phyloP scores from a whole-genome alignment of 768 basidiomycete species.

The Leccinum olivaceopallidum region DNA sequence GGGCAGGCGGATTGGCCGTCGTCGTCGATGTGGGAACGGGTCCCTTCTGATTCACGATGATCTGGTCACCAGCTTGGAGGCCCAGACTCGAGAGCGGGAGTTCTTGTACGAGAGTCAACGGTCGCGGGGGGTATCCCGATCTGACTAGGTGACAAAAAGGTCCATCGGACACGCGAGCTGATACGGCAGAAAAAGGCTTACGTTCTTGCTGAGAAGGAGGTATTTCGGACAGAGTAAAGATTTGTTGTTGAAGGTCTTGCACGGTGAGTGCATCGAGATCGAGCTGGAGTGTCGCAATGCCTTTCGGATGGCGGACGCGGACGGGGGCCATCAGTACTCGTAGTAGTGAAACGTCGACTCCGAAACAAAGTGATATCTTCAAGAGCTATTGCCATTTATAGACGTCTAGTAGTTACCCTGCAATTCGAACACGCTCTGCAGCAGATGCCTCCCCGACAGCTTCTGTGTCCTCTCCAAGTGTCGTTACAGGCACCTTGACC shows the following conservation, averaged over 20 bases:
- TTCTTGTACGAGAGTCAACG: constrained; percentile 70
- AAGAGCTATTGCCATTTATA: constrained; percentile 9
- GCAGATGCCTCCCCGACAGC: neutral
- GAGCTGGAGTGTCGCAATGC: constrained; percentile 75
- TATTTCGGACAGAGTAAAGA: constrained; percentile 68
- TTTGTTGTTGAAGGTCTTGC: constrained; percentile 71
- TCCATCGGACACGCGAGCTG: neutral
- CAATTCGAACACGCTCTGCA: neutral
- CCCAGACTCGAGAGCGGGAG: constrained; percentile 77
- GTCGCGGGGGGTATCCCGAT: constrained; percentile 81
- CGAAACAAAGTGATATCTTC: no score
- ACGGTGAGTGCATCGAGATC: constrained; percentile 65
- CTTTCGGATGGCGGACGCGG: constrained; percentile 83
- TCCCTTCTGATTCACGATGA: constrained; percentile 65
- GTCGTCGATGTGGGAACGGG: constrained; percentile 15
- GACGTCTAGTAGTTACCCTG: neutral
- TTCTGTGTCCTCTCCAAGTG: constrained; percentile 5
- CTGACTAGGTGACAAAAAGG: constrained; percentile 50
- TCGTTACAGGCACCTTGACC: constrained; percentile 19
- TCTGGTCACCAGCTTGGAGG: constrained; percentile 76
- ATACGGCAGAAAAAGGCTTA: constrained; percentile 39
- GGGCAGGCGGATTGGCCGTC: constrained; percentile 7
- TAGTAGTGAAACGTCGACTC: neutral
- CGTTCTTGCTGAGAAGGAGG: constrained; percentile 75
- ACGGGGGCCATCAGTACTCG: constrained; percentile 57